Evolutionary conservation across 257 asterid genomes (phyloP).

Genomic region (Nicotiana knightiana): DNA sequence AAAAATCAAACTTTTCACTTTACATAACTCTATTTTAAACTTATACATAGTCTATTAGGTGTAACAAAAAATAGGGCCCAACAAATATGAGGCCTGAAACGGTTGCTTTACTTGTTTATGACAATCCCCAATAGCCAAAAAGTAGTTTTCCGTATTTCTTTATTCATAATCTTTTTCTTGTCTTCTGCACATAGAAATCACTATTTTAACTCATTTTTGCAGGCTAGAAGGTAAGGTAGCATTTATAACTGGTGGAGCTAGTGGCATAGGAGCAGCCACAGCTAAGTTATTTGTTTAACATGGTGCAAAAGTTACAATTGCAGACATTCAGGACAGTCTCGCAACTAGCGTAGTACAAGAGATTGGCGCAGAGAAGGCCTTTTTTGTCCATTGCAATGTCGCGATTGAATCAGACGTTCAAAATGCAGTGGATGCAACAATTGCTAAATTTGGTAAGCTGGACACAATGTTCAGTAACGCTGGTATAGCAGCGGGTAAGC

Average conservation of each 20-base stretch:
- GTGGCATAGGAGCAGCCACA: neutral
- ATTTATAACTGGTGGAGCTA: neutral
- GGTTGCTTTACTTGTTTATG: too few relatives aligned
- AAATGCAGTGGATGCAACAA: neutral
- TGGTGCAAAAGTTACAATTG: neutral
- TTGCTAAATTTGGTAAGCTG: neutral
- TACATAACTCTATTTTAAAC: too few relatives aligned
- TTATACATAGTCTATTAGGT: too few relatives aligned
- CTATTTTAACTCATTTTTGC: neutral
- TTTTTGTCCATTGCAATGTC: neutral
- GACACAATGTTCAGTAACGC: conserved; percentile 15
- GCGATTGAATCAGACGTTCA: neutral
- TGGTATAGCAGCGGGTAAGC: neutral
- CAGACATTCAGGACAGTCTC: neutral
- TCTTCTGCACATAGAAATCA: neutral
- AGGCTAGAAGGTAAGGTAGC: neutral
- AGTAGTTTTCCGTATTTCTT: neutral
- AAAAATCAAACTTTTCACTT: too few relatives aligned
- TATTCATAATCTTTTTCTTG: neutral
- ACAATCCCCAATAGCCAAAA: neutral
- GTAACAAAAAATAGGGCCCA: too few relatives aligned
- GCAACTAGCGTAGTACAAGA: too few relatives aligned
- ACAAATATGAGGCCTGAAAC: too few relatives aligned
- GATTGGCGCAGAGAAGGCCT: too few relatives aligned
- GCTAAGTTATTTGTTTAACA: neutral